phyloP scores from a whole-genome alignment of 179 eudicot species.

The Vitellaria paradoxa region DNA sequence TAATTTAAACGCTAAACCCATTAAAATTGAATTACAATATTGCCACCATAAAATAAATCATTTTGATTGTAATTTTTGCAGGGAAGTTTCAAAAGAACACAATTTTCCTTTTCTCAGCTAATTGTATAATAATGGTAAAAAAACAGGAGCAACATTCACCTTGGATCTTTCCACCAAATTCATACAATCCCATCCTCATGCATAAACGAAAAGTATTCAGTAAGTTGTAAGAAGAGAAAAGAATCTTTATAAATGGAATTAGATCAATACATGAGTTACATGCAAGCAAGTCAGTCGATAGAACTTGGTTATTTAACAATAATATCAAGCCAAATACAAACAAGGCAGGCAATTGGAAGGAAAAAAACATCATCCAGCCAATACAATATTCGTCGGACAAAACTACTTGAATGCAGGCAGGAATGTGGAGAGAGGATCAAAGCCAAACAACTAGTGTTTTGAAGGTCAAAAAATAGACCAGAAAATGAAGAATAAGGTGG shows the following conservation, averaged over 20 bases:
- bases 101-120: too few relatives aligned
- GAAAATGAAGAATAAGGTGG: constrained; percentile 13
- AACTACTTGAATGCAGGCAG: neutral
- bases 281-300: neutral
- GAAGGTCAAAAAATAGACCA: constrained; percentile 10
- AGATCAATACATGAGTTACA: neutral
- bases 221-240: too few relatives aligned
- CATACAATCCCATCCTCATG: too few relatives aligned
- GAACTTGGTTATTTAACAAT: neutral
- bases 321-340: neutral
- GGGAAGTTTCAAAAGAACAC: too few relatives aligned
- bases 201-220: too few relatives aligned
- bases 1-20: too few relatives aligned
- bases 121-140: too few relatives aligned
- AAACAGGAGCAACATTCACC: too few relatives aligned
- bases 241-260: neutral
- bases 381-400: neutral
- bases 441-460: constrained; percentile 3
- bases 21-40: too few relatives aligned
- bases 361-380: neutral
- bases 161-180: too few relatives aligned
- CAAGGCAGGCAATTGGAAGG: neutral
- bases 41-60: too few relatives aligned
- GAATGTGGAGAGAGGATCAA: neutral
- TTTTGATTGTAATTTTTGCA: too few relatives aligned